Conservation (phyloP, 2,329 filamentous ascomycete species). For the Aureobasidium namibiae region DNA sequence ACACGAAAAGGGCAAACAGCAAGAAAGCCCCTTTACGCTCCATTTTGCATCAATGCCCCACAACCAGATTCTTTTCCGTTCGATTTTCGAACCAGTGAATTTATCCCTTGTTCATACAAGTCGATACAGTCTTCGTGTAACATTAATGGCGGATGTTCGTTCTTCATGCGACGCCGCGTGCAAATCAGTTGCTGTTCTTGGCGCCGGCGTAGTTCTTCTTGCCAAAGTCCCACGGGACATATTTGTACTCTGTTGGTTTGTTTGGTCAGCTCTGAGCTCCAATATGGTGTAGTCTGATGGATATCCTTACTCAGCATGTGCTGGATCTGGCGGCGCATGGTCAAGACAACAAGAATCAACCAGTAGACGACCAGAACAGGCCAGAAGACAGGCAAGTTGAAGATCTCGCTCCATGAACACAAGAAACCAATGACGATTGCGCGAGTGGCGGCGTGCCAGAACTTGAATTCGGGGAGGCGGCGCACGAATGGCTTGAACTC, state of each 20-base stretch:
- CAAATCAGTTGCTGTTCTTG: slow-evolving; percentile 20
- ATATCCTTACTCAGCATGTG: slow-evolving; percentile 97
- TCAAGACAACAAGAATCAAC: slow-evolving; percentile 92
- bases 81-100: background rate
- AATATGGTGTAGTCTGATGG: background rate
- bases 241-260: slow-evolving; percentile 19
- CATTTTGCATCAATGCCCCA: background rate
- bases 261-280: background rate
- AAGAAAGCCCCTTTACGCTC: background rate
- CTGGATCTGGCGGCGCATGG: slow-evolving; percentile 98
- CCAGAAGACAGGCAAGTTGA: slow-evolving; percentile 98
- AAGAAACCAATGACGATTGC: slow-evolving; percentile 74
- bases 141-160: background rate
- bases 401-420: slow-evolving; percentile 89
- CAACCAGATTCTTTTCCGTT: background rate
- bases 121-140: background rate
- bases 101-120: background rate
- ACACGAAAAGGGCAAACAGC: background rate
- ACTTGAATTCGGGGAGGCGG: slow-evolving; percentile 96
- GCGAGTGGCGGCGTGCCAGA: slow-evolving; percentile 93
- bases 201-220: slow-evolving; percentile 28
- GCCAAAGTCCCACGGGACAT: slow-evolving; percentile 33
- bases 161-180: background rate
- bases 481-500: slow-evolving; percentile 98
- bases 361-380: slow-evolving; percentile 97